A percentile compares a stretch with the other conserved stretches of the same genome.
Evolutionary conservation across 139 green algal species (phyloP).

Genomic region (Haematococcus sp.): DNA sequence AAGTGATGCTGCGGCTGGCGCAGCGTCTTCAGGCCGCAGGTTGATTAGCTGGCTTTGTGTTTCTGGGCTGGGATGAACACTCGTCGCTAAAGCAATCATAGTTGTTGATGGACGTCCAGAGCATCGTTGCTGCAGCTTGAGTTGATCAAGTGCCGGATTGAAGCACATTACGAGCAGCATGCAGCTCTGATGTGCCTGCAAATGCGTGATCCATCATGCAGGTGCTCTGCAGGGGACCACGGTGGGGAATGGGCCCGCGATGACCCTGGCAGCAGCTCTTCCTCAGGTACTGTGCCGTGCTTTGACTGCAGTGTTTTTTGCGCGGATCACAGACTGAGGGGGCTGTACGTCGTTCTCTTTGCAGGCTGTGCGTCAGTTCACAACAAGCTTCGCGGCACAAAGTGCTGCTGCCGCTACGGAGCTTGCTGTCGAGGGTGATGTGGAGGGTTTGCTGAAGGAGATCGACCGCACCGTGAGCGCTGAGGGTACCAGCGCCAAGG

Average conservation of each 20-base stretch:
- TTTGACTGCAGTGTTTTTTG: not conserved
- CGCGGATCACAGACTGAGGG: not conserved
- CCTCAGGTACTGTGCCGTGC: not conserved
- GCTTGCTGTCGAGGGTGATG: slow-evolving; percentile 22
- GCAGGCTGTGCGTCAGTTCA: slow-evolving; percentile 1
- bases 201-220: slow-evolving; percentile 1
- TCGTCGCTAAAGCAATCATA: no score
- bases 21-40: no score
- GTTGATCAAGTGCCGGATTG: no score
- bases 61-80: no score
- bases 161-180: no score
- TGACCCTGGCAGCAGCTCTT: not conserved
- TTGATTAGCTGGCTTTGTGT: no score
- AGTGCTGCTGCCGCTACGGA: not conserved
- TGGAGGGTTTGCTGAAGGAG: slow-evolving; percentile 5
- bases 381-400: not conserved
- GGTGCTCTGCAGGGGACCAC: not conserved
- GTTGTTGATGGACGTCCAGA: no score
- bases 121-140: no score
- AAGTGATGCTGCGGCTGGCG: no score
- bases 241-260: not conserved
- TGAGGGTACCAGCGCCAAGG: slow-evolving; percentile 24
- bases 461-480: slow-evolving; percentile 18
- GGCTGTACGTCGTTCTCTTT: not conserved
- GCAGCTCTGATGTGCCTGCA: not conserved